These are phyloP conservation scores for Plasmodium fragile DNA, from an alignment of 169 alveolate genomes.

Conservation along the genomic window DNA sequence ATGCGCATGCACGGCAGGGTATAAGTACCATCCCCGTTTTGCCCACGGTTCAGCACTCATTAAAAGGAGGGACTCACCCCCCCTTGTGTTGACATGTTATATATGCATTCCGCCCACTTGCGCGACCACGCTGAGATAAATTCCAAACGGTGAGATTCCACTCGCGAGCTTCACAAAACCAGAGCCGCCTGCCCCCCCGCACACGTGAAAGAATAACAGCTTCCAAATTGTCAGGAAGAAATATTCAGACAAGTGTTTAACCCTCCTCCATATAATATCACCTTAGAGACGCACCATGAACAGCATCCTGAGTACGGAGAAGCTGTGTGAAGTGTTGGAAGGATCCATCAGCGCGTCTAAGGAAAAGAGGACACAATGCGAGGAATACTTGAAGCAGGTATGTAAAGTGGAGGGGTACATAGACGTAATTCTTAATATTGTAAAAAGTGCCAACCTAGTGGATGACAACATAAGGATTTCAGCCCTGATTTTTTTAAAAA, in stretches of 20 bases:
- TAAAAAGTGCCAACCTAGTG: slow-evolving; percentile 25
- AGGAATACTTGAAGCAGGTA: slow-evolving; percentile 49
- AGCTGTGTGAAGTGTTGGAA: slow-evolving; percentile 52
- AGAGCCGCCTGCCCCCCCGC: not conserved
- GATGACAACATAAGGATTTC: slow-evolving; percentile 58
- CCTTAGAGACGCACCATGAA: slow-evolving; percentile 8
- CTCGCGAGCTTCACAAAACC: not conserved
- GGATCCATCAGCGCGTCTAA: slow-evolving; percentile 63
- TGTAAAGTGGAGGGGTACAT: slow-evolving; percentile 49
- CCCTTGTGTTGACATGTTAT: not conserved
- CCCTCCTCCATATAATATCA: not conserved
- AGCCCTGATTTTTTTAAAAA: slow-evolving; percentile 51
- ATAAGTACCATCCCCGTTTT: not conserved
- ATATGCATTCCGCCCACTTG: not conserved
- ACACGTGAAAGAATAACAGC: not conserved
- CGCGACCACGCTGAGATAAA: not conserved
- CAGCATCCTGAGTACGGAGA: not conserved
- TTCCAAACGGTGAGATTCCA: not conserved
- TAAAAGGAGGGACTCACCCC: not conserved
- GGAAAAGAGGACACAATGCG: slow-evolving; percentile 37
- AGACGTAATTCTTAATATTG: slow-evolving; percentile 23
- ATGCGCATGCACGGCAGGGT: not conserved
- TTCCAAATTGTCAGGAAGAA: not conserved
- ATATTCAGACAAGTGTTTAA: not conserved
- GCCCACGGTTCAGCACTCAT: not conserved